phyloP scores from a whole-genome alignment of 805 yeast species.

The Metschnikowia corniflorae region DNA sequence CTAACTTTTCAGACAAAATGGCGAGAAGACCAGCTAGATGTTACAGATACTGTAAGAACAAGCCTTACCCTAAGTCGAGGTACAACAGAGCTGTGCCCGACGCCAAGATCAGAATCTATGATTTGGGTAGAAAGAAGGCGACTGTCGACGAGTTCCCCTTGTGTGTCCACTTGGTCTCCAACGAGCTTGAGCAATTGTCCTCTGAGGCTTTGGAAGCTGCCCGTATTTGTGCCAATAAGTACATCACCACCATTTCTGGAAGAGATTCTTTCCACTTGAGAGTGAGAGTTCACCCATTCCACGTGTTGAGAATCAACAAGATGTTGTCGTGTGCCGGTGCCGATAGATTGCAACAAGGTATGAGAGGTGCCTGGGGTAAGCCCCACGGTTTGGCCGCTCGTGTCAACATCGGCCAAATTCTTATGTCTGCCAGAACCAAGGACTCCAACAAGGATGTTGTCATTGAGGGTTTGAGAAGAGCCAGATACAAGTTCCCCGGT shows the following conservation, averaged over 20 bases:
- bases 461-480: constrained; percentile 99
- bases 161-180: constrained; percentile 98
- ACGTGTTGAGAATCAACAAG: constrained; percentile 99
- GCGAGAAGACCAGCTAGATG: constrained; percentile 99
- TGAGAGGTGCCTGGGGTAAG: constrained; percentile 99
- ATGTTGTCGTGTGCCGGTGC: constrained; percentile 99
- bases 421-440: constrained; percentile 97
- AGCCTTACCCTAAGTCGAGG: constrained; percentile 99
- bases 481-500: constrained; percentile 99
- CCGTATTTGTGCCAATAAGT: constrained; percentile 99
- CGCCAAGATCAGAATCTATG: constrained; percentile 98
- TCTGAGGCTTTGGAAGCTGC: constrained; percentile 99
- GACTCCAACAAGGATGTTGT: constrained; percentile 97
- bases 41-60: constrained; percentile 99
- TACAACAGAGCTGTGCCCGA: constrained; percentile 99
- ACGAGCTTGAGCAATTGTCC: constrained; percentile 98
- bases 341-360: constrained; percentile 99
- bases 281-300: constrained; percentile 99
- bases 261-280: constrained; percentile 99
- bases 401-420: constrained; percentile 97
- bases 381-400: constrained; percentile 99
- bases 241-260: constrained; percentile 96
- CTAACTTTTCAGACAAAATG: constrained; percentile 62
- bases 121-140: constrained; percentile 99
- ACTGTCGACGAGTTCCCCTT: constrained; percentile 99